A percentile compares a stretch with the other conserved stretches of the same genome.
Evolutionary conservation across 2,329 filamentous ascomycete genomes (phyloP).

Genomic region (Scopulariopsis brevicaulis): DNA sequence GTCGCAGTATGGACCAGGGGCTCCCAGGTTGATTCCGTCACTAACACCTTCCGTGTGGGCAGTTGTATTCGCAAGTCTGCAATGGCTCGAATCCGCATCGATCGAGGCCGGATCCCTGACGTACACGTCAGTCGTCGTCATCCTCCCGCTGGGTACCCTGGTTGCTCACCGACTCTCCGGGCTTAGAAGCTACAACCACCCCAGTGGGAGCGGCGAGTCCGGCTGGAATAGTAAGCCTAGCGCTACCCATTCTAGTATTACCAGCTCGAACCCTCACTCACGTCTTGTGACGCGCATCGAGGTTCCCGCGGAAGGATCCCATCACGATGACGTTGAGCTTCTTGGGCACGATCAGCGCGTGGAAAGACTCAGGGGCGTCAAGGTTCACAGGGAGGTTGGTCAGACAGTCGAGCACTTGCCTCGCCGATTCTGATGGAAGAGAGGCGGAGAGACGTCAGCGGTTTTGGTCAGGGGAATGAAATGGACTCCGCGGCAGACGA

Average conservation of each 20-base stretch:
- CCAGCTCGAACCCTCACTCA: background rate
- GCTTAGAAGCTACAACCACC: background rate
- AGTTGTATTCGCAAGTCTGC: constrained; percentile 39
- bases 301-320: background rate
- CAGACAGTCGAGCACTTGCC: background rate
- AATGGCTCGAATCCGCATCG: constrained; percentile 26
- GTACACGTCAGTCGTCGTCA: constrained; percentile 34
- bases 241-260: background rate
- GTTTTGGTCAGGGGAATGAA: background rate
- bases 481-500: background rate
- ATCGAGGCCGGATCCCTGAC: constrained; percentile 40
- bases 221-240: background rate
- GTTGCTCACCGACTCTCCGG: constrained; percentile 28
- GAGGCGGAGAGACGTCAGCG: background rate
- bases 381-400: constrained; percentile 11
- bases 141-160: constrained; percentile 40
- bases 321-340: constrained; percentile 10
- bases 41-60: background rate
- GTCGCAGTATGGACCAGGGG: background rate
- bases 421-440: background rate
- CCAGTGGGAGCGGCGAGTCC: background rate
- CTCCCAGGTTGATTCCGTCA: background rate
- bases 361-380: constrained; percentile 3
- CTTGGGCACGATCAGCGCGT: constrained; percentile 8
- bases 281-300: constrained; percentile 1